Conservation (phyloP, 805 yeast species). For the Yamadazyma paraphyllophila region DNA sequence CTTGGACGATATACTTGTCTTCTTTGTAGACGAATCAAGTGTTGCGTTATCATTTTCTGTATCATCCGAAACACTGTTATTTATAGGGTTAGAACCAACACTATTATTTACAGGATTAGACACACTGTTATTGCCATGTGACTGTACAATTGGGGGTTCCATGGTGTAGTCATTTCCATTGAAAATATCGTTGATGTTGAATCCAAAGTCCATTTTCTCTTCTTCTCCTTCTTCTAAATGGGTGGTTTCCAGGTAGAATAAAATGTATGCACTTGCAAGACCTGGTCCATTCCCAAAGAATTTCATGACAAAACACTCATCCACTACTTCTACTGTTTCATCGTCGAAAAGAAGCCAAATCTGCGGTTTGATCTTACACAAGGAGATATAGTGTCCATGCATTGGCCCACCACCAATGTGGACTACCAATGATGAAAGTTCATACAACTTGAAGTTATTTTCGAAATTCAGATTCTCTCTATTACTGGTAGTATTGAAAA, state of each 20-base stretch:
- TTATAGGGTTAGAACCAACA: background rate
- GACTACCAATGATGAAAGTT: slow-evolving; percentile 80
- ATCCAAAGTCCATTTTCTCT: slow-evolving; percentile 34
- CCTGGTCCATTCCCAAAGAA: slow-evolving; percentile 89
- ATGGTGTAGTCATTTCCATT: slow-evolving; percentile 25
- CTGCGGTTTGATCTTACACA: slow-evolving; percentile 70
- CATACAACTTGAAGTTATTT: slow-evolving; percentile 56
- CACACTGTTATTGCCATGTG: background rate
- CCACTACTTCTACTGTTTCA: slow-evolving; percentile 88
- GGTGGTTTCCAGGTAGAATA: slow-evolving; percentile 60
- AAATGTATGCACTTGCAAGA: slow-evolving; percentile 85
- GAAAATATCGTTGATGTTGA: slow-evolving; percentile 28
- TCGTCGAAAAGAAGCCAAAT: slow-evolving; percentile 96
- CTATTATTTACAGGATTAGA: background rate
- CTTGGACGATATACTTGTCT: slow-evolving; percentile 7
- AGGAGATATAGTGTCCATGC: slow-evolving; percentile 92
- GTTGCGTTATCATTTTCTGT: slow-evolving; percentile 5
- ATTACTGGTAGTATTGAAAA: slow-evolving; percentile 61
- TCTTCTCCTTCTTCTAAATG: slow-evolving; percentile 44
- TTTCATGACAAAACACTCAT: slow-evolving; percentile 74
- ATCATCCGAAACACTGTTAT: background rate
- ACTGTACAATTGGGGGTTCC: background rate
- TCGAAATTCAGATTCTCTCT: slow-evolving; percentile 21
- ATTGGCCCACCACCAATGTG: slow-evolving; percentile 98
- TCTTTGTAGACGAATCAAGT: slow-evolving; percentile 6